A percentile compares a stretch with the other conserved stretches of the same genome.
phyloP scores from a whole-genome alignment of 345 rosid species.

The Eucalyptus leucophloia region DNA sequence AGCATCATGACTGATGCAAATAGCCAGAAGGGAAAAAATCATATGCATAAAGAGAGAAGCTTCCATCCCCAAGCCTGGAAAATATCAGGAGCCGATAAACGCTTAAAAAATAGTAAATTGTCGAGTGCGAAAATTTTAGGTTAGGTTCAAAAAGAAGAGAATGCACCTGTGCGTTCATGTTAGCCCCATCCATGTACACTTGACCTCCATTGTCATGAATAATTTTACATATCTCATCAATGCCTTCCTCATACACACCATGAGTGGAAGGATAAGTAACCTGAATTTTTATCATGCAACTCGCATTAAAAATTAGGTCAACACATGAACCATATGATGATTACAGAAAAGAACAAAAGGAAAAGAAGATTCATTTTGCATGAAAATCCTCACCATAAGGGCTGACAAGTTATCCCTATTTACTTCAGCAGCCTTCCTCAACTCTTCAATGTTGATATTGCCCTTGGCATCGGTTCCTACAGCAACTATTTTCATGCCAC shows the following conservation, averaged over 20 bases:
- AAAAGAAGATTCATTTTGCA: neutral
- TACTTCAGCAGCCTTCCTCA: constrained; percentile 88
- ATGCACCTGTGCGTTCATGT: constrained; percentile 98
- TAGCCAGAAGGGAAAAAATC: neutral
- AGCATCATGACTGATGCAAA: neutral
- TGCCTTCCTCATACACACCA: constrained; percentile 96
- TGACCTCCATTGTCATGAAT: constrained; percentile 97
- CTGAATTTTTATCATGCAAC: constrained; percentile 10
- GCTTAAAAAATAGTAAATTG: neutral
- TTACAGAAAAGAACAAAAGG: neutral
- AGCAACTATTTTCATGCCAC: constrained; percentile 93
- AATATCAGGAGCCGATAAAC: neutral
- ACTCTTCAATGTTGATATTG: constrained; percentile 84
- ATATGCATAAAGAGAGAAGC: neutral
- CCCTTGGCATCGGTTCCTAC: constrained; percentile 99
- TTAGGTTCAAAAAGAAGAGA: neutral
- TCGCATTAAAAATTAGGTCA: neutral
- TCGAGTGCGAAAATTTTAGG: neutral
- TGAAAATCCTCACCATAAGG: constrained; percentile 45
- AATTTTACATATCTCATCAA: constrained; percentile 87
- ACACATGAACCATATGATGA: neutral
- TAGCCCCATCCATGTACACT: constrained; percentile 99
- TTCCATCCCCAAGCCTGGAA: neutral
- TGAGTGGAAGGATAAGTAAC: constrained; percentile 98
- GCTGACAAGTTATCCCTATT: constrained; percentile 84